Percentiles rank a stretch among this genome's conserved stretches.
Conservation (phyloP, 1,284 basidiomycete species). For the Crucibulum cyathiforme region DNA sequence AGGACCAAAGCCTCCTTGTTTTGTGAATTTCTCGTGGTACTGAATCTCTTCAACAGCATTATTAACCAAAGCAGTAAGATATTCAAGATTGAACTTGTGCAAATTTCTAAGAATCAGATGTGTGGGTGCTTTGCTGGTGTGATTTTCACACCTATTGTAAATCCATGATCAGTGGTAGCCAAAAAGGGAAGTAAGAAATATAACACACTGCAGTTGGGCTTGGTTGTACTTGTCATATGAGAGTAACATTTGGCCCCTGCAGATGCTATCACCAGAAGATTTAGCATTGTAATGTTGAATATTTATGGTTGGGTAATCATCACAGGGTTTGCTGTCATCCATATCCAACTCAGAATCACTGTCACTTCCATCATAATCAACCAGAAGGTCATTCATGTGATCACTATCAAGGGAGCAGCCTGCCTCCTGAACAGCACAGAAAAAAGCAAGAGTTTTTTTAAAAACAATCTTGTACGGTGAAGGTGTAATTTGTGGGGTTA, state of each 20-base stretch:
- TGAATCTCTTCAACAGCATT: slow-evolving; percentile 2
- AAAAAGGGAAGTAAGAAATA: not conserved
- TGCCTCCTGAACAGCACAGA: slow-evolving; percentile 15
- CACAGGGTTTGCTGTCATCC: not conserved
- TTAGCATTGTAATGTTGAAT: not conserved
- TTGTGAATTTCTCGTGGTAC: not conserved
- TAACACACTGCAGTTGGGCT: slow-evolving; percentile 1
- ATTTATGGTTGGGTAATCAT: no score
- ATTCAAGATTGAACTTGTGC: slow-evolving; percentile 23
- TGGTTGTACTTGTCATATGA: not conserved
- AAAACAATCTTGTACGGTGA: slow-evolving; percentile 18
- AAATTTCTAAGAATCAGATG: slow-evolving; percentile 25
- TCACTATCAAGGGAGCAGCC: slow-evolving; percentile 18
- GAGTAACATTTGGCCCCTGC: slow-evolving; percentile 1
- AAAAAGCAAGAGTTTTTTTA: slow-evolving; percentile 20
- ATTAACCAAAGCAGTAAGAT: slow-evolving; percentile 21
- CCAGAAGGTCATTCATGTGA: not conserved
- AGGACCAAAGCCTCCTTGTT: not conserved
- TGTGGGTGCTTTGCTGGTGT: not conserved
- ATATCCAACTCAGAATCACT: not conserved
- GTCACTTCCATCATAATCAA: not conserved
- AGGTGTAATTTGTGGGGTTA: not conserved
- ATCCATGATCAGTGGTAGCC: not conserved
- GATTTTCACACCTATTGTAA: slow-evolving; percentile 9
- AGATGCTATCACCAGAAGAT: not conserved